phyloP scores from a whole-genome alignment of 257 asterid genomes.

The Ehretia macrophylla region DNA sequence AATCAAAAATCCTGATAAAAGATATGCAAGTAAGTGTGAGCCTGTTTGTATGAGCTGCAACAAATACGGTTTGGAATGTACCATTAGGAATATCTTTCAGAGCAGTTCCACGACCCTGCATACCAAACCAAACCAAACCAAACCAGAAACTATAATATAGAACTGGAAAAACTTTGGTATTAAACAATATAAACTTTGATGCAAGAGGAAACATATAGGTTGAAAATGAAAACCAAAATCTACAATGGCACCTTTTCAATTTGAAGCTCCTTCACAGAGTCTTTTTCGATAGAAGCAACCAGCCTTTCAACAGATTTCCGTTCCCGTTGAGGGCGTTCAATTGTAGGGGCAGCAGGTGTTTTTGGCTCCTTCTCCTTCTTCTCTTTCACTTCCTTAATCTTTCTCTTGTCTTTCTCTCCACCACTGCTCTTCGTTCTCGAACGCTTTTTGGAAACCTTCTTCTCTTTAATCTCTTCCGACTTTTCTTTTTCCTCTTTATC shows the following conservation, averaged over 20 bases:
- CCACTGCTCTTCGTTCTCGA: slow-evolving; percentile 41
- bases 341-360: slow-evolving; percentile 49
- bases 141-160: slow-evolving; percentile 3
- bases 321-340: slow-evolving; percentile 90
- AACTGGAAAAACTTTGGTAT: background rate
- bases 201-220: slow-evolving; percentile 3
- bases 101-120: slow-evolving; percentile 96
- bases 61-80: slow-evolving; percentile 13
- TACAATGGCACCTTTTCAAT: slow-evolving; percentile 65
- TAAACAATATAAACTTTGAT: background rate
- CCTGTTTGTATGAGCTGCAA: background rate
- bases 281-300: slow-evolving; percentile 78
- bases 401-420: slow-evolving; percentile 27
- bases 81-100: slow-evolving; percentile 96
- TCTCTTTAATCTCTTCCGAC: slow-evolving; percentile 30
- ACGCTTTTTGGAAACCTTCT: slow-evolving; percentile 47
- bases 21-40: background rate
- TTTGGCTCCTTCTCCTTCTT: slow-evolving; percentile 53
- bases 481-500: slow-evolving; percentile 10
- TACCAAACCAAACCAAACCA: slow-evolving; percentile 7
- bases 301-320: slow-evolving; percentile 90
- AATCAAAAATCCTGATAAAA: background rate
- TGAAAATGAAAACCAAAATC: slow-evolving; percentile 1
- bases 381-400: slow-evolving; percentile 39
- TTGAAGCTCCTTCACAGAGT: slow-evolving; percentile 49